Evolutionary conservation across 805 yeast genomes (phyloP), one percentile per base, ranked within the genome.

Genomic region (Metschnikowia henanensis): DNA sequence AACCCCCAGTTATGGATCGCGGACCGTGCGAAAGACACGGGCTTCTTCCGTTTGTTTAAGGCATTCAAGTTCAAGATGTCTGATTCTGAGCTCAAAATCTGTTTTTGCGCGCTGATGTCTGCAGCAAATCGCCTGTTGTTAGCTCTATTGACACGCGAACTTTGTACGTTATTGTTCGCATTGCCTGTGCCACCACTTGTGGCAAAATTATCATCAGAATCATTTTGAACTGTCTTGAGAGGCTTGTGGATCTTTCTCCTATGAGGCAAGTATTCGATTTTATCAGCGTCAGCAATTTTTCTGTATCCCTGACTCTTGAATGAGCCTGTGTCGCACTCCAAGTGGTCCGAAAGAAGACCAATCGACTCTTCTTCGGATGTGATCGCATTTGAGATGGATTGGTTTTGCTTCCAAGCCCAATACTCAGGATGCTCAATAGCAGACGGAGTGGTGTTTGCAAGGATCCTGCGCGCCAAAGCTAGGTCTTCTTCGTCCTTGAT

Each of bases 1-100:
- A 94, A 68, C 0, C 99, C 99, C 99, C 99, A 94, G 59, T 92
- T 89, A 63, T 94, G 99, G 58, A 94, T 94, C 0, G 97, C 95
- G 2, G 97, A 90, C 41, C 98, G 75, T 0, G 97, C 97, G 72
- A 91, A 91, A n/a, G 94, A 84, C 7, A 92, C 97, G 0, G 96
- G 96, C 58, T 92, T 92, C 63, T 85, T 87, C 50, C 97, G 77
- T 59, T 88, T 90, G 52, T 88, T 87, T 55, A 92, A 76, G 50
- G 92, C 95, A 61, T 91, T 92, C 66, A 89, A 76, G 34, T 87
- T 84, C 53, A 91, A 68, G 5, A 87, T 76, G 56, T 89, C 97
- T 1, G 87, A 82, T 55, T 87, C 95, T 2, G 88, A 75, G 32
- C 94, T 94, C 53, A 87, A 75, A 55, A 81, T 78, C 51, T 83